A percentile compares a stretch with the other conserved stretches of the same genome.
Conservation (phyloP, 306 rosid species). For the Rosa lucieae region DNA sequence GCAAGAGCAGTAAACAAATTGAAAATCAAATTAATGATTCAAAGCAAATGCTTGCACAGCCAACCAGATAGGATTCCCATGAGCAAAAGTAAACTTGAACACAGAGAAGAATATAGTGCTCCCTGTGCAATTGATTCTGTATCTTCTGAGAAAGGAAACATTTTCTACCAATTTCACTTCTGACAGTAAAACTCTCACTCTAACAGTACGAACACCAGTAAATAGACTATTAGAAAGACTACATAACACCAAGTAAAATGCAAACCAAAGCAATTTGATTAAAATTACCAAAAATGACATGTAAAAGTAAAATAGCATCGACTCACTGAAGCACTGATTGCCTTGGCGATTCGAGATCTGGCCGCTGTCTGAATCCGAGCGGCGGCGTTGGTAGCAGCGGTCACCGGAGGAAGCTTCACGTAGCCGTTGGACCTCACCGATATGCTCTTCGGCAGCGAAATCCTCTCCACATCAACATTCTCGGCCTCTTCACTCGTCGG, state of each 20-base stretch:
- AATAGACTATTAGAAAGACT: neutral
- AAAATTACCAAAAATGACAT: neutral
- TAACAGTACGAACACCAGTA: neutral
- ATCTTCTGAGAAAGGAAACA: neutral
- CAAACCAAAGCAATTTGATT: neutral
- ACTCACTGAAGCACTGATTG: constrained; percentile 53
- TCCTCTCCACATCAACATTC: constrained; percentile 56
- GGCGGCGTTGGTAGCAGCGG: constrained; percentile 36
- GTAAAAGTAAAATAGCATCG: neutral
- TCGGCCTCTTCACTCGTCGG: constrained; percentile 50
- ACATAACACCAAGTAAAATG: neutral
- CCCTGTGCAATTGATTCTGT: neutral
- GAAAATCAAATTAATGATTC: neutral
- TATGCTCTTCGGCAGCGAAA: constrained; percentile 84
- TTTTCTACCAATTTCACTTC: neutral
- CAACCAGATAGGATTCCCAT: neutral
- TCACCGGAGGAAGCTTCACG: constrained; percentile 50
- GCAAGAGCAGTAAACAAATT: neutral
- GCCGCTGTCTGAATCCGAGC: constrained; percentile 48
- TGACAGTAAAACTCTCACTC: neutral
- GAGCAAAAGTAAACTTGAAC: neutral
- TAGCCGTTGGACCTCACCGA: constrained; percentile 88
- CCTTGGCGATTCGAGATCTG: constrained; percentile 49
- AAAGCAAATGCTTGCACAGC: neutral
- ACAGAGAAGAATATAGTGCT: neutral